Evolutionary conservation across 2,329 filamentous ascomycete genomes (phyloP), one percentile per base, ranked within the genome.

Genomic region (Penicillium sp.): DNA sequence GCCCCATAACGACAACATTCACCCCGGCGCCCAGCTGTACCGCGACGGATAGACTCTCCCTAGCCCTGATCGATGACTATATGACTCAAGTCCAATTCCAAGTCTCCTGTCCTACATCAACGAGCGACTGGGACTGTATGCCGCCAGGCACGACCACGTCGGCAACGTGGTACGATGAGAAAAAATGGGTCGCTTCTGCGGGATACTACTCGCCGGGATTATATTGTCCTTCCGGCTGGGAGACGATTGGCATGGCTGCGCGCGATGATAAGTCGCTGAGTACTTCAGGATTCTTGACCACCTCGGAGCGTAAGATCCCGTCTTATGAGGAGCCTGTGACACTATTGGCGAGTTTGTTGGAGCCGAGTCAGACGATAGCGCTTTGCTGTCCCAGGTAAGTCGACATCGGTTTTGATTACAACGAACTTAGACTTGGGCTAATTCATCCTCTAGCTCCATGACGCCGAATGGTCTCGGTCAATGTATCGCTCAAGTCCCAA

Each of bases 181-280:
- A 15, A 7, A 23, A 49, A n/a, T 49, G 33, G 21, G 19, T 41
- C 43, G 35, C 10, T 23, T n/a, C 15, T n/a, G 48, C 23, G 9
- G 27, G 29, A 33, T 57, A 57, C 31, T 57, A 46, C 23, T 57
- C 54, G 7, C 54, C 54, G 8, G 54, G 48, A 6, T 9, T 57
- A 17, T 21, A 57, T 25, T 57, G 54, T 27, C 54, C 54, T 13
- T 38, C 40, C 23, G 50, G 56, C 21, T 54, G 56, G 43, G 25
- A 49, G 7, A 54, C 45, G 5, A 41, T 58, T 21, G 56, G 25
- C 13, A 33, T 27, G 23, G 54, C 54, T 6, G 33, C 48, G 25
- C 54, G 54, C 21, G 23, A 57, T 19, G 41, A 43, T 21, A 19
- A 45, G 46, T 41, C 47, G 13, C 37, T 53, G 31, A 63, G 50